A percentile compares a stretch with the other conserved stretches of the same genome.
These are phyloP conservation scores for Colletotrichum costaricense DNA, from an alignment of 2,329 filamentous ascomycete genomes.

Conservation along the genomic window DNA sequence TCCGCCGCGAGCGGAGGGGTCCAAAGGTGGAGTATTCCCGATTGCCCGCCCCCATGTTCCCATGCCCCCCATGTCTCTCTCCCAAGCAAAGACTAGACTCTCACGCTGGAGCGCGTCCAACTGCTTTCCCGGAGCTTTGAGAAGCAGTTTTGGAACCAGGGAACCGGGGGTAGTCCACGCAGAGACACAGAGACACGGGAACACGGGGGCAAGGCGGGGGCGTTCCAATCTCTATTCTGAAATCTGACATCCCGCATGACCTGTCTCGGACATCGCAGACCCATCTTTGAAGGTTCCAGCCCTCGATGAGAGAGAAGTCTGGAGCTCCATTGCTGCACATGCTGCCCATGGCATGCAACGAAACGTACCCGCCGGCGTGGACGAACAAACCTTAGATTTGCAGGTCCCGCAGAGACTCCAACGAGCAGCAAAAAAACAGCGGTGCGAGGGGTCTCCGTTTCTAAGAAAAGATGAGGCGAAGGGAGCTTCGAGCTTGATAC, in stretches of 20 bases:
- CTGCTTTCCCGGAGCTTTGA: slow-evolving; percentile 24
- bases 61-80: not conserved
- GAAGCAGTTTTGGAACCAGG: not conserved
- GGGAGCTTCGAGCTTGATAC: not conserved
- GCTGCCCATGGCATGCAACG: not conserved
- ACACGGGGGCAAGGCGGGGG: not conserved
- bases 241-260: slow-evolving; percentile 29
- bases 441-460: not conserved
- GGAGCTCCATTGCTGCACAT: not conserved
- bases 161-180: no score
- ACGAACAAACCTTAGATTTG: not conserved
- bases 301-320: not conserved
- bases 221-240: slow-evolving; percentile 11
- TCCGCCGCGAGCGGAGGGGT: not conserved
- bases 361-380: not conserved
- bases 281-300: slow-evolving; percentile 27
- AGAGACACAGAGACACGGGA: not conserved
- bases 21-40: not conserved
- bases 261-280: slow-evolving; percentile 26
- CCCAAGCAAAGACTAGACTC: not conserved
- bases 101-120: slow-evolving; percentile 17
- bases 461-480: slow-evolving; percentile 12
- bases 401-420: not conserved
- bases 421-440: not conserved
- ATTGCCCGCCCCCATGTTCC: not conserved